Percentiles rank a stretch among this genome's conserved stretches.
phyloP scores from a whole-genome alignment of 192 early-diverging fungal genomes.

The Linnemannia elongata region DNA sequence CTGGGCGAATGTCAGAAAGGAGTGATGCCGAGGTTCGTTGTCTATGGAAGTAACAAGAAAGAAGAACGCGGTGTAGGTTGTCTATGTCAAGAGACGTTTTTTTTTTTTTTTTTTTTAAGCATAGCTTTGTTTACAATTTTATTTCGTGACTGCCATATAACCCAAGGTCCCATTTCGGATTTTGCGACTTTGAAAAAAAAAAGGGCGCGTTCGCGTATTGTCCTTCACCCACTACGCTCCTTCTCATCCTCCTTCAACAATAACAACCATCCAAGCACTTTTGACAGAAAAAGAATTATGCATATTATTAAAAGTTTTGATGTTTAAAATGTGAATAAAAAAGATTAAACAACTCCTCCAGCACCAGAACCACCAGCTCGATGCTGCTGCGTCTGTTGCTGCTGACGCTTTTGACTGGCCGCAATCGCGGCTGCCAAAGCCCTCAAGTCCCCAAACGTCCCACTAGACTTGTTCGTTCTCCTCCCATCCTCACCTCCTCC shows the following conservation, averaged over 20 bases:
- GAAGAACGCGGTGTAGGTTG: background rate
- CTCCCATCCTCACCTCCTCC: background rate
- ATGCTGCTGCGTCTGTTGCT: background rate
- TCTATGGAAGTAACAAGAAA: background rate
- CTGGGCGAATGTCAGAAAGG: too few species aligned
- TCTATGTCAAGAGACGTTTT: background rate
- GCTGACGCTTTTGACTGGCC: background rate
- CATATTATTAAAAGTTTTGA: too few species aligned
- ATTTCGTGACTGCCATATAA: background rate
- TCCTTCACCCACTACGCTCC: too few species aligned
- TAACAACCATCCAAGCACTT: too few species aligned
- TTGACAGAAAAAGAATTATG: too few species aligned
- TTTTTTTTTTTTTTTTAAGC: background rate
- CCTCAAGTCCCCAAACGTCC: constrained; percentile 19
- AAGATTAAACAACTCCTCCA: background rate
- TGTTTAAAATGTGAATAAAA: background rate
- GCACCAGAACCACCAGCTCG: background rate
- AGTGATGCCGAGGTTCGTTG: too few species aligned
- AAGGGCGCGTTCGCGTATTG: too few species aligned
- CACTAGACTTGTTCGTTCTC: constrained; percentile 6
- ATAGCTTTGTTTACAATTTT: background rate
- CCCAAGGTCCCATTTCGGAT: too few species aligned
- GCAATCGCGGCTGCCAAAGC: background rate
- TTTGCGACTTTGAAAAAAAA: too few species aligned
- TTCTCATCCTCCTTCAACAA: too few species aligned